Evolutionary conservation across 257 asterid genomes (phyloP).

Genomic region (Cinchona pubescens): DNA sequence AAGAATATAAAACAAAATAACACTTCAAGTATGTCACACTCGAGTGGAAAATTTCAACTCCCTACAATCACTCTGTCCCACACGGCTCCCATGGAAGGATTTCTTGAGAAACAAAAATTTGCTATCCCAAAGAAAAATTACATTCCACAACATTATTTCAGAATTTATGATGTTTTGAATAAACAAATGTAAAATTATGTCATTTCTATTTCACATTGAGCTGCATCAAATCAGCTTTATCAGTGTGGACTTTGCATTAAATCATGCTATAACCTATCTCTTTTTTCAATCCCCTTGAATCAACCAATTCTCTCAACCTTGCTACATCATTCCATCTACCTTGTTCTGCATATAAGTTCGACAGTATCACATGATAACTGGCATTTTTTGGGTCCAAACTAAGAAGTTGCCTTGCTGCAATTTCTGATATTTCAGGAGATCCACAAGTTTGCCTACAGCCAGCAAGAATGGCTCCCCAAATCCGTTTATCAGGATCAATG

Average conservation of each 20-base stretch:
- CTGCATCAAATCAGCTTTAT: neutral
- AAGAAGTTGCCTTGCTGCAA: conserved; percentile 48
- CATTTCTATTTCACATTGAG: neutral
- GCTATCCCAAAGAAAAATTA: too few species aligned
- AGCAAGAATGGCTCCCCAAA: conserved; percentile 83
- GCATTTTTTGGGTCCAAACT: conserved; percentile 49
- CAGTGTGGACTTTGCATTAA: neutral
- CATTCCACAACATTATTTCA: too few species aligned
- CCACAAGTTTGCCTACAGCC: conserved; percentile 57
- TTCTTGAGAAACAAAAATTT: too few species aligned
- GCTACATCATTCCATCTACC: conserved; percentile 78
- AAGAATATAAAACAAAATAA: too few species aligned
- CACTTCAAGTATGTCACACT: too few species aligned
- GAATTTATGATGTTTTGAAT: neutral
- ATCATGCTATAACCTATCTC: conserved; percentile 52
- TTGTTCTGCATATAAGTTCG: conserved; percentile 64
- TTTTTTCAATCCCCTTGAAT: conserved; percentile 48
- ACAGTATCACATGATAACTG: conserved; percentile 52
- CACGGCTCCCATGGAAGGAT: too few species aligned
- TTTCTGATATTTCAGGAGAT: conserved; percentile 40
- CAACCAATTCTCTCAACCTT: conserved; percentile 48
- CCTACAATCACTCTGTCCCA: too few species aligned
- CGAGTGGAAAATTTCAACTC: too few species aligned
- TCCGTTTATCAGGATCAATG: conserved; percentile 63
- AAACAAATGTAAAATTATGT: neutral